A percentile compares a stretch with the other conserved stretches of the same genome.
These are phyloP conservation scores for Clonostachys sp. DNA, from an alignment of 2,329 filamentous ascomycete species.

Conservation along the genomic window DNA sequence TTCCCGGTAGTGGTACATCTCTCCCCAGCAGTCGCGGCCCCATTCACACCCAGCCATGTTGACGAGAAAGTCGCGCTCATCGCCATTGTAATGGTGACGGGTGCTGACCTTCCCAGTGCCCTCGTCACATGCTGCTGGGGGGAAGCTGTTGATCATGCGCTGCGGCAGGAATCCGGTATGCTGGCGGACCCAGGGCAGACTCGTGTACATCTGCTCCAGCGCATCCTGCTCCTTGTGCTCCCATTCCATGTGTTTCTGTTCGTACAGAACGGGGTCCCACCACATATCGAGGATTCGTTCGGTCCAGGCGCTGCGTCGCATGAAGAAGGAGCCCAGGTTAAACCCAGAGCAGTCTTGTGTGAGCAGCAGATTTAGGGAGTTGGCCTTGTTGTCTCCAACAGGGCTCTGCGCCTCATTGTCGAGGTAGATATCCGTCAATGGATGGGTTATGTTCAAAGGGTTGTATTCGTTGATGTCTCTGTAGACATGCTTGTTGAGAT, in stretches of 20 bases:
- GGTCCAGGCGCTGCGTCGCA: slow-evolving; percentile 81
- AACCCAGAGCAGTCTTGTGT: slow-evolving; percentile 95
- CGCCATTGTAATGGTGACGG: slow-evolving; percentile 78
- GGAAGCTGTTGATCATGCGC: slow-evolving; percentile 92
- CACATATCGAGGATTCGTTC: slow-evolving; percentile 90
- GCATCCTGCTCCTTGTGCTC: slow-evolving; percentile 98
- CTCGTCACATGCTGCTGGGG: slow-evolving; percentile 80
- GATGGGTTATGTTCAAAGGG: slow-evolving; percentile 88
- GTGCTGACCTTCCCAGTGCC: slow-evolving; percentile 60
- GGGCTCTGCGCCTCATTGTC: slow-evolving; percentile 69
- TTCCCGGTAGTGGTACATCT: slow-evolving; percentile 94
- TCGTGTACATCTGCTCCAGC: slow-evolving; percentile 84
- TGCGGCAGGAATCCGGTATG: slow-evolving; percentile 88
- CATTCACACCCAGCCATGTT: slow-evolving; percentile 99
- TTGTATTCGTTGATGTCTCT: slow-evolving; percentile 97
- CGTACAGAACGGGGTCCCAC: slow-evolving; percentile 98
- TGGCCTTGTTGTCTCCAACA: slow-evolving; percentile 69
- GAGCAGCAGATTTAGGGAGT: slow-evolving; percentile 82
- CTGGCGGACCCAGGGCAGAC: slow-evolving; percentile 88
- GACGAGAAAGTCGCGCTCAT: slow-evolving; percentile 86
- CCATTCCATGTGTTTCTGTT: slow-evolving; percentile 99
- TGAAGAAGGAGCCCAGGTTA: slow-evolving; percentile 94
- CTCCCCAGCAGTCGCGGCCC: slow-evolving; percentile 94
- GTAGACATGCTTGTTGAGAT: slow-evolving; percentile 71
- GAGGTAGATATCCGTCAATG: slow-evolving; percentile 68